Evolutionary conservation across 1,284 basidiomycete genomes (phyloP).

Genomic region (Singerocomus rubriflavus): DNA sequence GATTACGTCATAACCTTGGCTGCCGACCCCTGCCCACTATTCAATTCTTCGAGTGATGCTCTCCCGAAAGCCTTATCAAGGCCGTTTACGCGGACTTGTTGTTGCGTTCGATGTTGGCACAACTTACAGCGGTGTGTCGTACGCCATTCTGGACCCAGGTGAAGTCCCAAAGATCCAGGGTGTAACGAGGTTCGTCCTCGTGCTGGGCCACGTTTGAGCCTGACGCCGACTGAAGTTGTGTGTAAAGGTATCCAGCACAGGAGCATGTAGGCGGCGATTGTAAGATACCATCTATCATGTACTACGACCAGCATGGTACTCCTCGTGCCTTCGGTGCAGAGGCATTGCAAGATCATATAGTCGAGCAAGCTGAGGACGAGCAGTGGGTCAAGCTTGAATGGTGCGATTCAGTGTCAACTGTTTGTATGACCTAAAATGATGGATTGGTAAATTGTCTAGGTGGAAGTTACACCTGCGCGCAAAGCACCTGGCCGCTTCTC

Average conservation of each 20-base stretch:
- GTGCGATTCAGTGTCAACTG: constrained; percentile 26
- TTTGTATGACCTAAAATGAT: background rate
- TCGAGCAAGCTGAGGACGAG: constrained; percentile 44
- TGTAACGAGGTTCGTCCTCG: constrained; percentile 39
- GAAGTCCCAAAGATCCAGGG: constrained; percentile 44
- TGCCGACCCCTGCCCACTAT: background rate
- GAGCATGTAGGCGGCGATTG: constrained; percentile 41
- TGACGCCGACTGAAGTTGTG: constrained; percentile 4
- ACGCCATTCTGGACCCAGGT: constrained; percentile 45
- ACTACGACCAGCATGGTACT: constrained; percentile 46
- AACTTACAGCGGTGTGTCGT: constrained; percentile 51
- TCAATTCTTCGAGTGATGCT: constrained; percentile 23
- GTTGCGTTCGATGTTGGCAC: constrained; percentile 53
- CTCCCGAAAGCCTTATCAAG: constrained; percentile 33
- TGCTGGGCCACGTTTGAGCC: constrained; percentile 3
- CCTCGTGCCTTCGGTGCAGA: constrained; percentile 53
- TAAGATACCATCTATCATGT: constrained; percentile 57
- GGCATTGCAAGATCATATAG: constrained; percentile 41
- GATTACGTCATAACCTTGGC: constrained; percentile 13
- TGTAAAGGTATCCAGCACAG: constrained; percentile 42
- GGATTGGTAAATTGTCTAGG: constrained; percentile 34
- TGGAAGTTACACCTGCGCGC: constrained; percentile 58
- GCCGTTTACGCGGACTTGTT: constrained; percentile 40
- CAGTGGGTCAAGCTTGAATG: constrained; percentile 49
- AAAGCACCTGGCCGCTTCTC: constrained; percentile 27